These are phyloP conservation scores for Termitomyces eurrhizus DNA, from an alignment of 768 basidiomycete species.

Conservation along the genomic window DNA sequence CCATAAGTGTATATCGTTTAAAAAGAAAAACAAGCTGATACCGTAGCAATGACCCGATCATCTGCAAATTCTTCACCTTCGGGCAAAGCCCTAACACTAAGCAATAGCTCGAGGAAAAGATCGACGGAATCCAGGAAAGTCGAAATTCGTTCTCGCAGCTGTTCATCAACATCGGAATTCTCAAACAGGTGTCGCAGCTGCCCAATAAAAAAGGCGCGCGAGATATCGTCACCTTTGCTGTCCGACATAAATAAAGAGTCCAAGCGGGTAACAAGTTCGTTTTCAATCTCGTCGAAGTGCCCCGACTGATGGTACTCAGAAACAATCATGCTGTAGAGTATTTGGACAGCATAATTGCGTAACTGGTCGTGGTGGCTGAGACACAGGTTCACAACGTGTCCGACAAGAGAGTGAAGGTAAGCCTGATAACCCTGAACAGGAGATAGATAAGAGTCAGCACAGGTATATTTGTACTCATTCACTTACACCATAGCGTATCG, in stretches of 20 bases:
- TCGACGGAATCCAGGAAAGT: constrained; percentile 88
- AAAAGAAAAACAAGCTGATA: constrained; percentile 25
- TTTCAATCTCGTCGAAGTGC: constrained; percentile 87
- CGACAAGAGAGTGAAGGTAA: constrained; percentile 78
- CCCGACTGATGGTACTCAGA: constrained; percentile 83
- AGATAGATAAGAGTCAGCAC: constrained; percentile 11
- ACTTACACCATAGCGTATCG: constrained; percentile 70
- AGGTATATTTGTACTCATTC: constrained; percentile 17
- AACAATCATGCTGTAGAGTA: constrained; percentile 94
- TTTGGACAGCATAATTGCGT: constrained; percentile 85
- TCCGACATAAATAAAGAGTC: constrained; percentile 93
- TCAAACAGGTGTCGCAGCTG: constrained; percentile 91
- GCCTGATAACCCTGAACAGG: constrained; percentile 73
- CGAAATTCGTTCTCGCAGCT: constrained; percentile 72
- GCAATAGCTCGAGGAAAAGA: constrained; percentile 85
- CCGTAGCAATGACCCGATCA: constrained; percentile 90
- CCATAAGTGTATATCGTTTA: constrained; percentile 4
- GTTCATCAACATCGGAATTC: constrained; percentile 73
- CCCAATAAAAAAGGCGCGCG: constrained; percentile 88
- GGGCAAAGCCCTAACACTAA: constrained; percentile 84
- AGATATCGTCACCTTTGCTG: constrained; percentile 86
- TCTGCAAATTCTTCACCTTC: constrained; percentile 94
- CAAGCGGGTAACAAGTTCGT: constrained; percentile 86
- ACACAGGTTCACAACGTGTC: constrained; percentile 87
- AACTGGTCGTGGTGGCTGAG: constrained; percentile 93